These are phyloP conservation scores for Parietaria judaica DNA, from an alignment of 306 rosid genomes.

Conservation along the genomic window DNA sequence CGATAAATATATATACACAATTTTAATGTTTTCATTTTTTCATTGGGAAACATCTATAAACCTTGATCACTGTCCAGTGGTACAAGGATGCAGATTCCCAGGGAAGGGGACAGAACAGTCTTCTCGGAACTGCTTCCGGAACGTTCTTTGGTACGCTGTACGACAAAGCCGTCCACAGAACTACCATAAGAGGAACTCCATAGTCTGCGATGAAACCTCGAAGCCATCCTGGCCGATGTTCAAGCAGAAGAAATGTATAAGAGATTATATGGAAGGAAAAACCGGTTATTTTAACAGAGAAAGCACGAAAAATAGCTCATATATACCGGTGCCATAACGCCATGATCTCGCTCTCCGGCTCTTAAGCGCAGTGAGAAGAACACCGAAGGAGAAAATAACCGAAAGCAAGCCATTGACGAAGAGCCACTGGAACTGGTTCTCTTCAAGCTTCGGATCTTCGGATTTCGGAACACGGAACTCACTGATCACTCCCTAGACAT, in stretches of 20 bases:
- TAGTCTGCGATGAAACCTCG: slow-evolving; percentile 68
- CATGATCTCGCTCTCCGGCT: slow-evolving; percentile 80
- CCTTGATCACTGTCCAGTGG: slow-evolving; percentile 83
- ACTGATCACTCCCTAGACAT: slow-evolving; percentile 51
- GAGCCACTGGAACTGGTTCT: slow-evolving; percentile 50
- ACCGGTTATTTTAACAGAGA: too few species aligned
- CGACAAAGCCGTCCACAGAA: slow-evolving; percentile 70
- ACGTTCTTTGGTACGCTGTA: slow-evolving; percentile 41
- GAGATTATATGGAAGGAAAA: too few species aligned
- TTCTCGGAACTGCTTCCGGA: slow-evolving; percentile 76
- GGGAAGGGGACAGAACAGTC: slow-evolving; percentile 56
- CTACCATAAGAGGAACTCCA: slow-evolving; percentile 77
- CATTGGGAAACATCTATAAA: not conserved
- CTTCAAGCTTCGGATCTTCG: slow-evolving; percentile 31
- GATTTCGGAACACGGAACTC: slow-evolving; percentile 63
- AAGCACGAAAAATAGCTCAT: too few species aligned
- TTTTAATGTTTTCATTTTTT: too few species aligned
- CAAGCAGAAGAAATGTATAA: too few species aligned
- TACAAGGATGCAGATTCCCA: slow-evolving; percentile 66
- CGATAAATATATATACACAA: not conserved
- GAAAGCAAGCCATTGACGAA: slow-evolving; percentile 73
- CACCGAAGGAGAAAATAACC: slow-evolving; percentile 54
- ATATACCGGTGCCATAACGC: slow-evolving; percentile 44
- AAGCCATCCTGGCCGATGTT: slow-evolving; percentile 29
- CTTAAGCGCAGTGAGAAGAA: slow-evolving; percentile 51